Evolutionary conservation across 192 early-diverging fungal genomes (phyloP).

Genomic region (Linnemannia elongata): DNA sequence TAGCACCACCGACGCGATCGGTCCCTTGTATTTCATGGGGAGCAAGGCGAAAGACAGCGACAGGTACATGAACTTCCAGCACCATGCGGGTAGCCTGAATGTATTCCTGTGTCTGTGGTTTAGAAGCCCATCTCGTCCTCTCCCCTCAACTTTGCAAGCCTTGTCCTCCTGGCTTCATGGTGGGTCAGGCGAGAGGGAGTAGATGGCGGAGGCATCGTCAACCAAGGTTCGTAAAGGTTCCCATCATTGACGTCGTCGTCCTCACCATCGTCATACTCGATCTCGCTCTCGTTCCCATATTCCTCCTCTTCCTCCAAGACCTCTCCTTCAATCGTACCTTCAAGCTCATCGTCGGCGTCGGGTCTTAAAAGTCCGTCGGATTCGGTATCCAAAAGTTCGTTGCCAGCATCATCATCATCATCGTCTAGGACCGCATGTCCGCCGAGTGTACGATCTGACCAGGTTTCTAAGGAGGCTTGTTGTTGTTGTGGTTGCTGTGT

Average conservation of each 20-base stretch:
- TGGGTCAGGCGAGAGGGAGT: not conserved
- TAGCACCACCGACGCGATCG: not conserved
- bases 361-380: constrained; percentile 18
- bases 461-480: not conserved
- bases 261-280: constrained; percentile 1
- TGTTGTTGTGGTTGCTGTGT: not conserved
- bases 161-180: not conserved
- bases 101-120: not conserved
- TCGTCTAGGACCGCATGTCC: constrained; percentile 51
- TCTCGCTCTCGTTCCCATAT: constrained; percentile 19
- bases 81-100: not conserved
- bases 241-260: not conserved
- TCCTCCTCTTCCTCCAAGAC: constrained; percentile 33
- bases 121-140: not conserved
- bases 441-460: constrained; percentile 27
- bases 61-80: not conserved
- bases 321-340: constrained; percentile 43
- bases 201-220: not conserved
- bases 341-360: constrained; percentile 33
- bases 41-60: not conserved
- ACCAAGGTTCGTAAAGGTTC: not conserved
- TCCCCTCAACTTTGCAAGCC: not conserved
- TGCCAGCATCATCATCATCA: constrained; percentile 45
- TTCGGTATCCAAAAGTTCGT: constrained; percentile 52
- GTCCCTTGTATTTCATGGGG: not conserved